A percentile compares a stretch with the other conserved stretches of the same genome.
Conservation (phyloP, 257 asterid species). For the Nicotiana sylvestris region DNA sequence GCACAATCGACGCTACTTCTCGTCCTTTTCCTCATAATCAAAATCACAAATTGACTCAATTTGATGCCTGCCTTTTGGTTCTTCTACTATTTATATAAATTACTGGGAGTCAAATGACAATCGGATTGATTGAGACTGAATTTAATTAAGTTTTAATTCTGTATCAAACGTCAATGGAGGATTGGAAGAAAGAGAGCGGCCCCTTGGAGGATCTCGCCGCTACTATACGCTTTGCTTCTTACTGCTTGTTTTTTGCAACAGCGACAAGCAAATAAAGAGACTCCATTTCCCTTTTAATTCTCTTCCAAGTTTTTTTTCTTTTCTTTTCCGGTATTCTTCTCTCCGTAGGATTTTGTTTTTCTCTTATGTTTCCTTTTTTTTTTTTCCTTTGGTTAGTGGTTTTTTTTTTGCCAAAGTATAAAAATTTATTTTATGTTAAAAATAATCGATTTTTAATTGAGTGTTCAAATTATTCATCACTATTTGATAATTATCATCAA, state of each 20-base stretch:
- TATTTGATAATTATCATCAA: too few relatives aligned
- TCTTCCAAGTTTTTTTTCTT: background rate
- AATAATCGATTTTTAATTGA: too few relatives aligned
- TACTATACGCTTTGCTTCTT: background rate
- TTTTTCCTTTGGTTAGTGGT: too few relatives aligned
- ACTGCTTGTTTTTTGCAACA: background rate
- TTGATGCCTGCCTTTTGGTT: background rate
- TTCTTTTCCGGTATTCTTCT: background rate
- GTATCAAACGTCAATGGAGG: background rate
- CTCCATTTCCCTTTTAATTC: background rate
- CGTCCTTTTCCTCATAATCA: conserved; percentile 36
- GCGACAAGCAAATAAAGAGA: background rate
- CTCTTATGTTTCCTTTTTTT: too few relatives aligned
- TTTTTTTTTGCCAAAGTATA: too few relatives aligned
- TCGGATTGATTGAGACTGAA: background rate
- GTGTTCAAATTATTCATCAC: too few relatives aligned
- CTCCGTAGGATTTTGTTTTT: background rate
- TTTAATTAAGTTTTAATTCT: background rate
- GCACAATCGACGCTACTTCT: conserved; percentile 42
- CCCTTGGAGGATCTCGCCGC: background rate
- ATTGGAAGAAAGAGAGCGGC: background rate
- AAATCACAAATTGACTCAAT: background rate
- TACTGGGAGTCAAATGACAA: background rate
- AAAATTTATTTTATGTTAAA: too few relatives aligned
- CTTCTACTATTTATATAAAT: background rate